phyloP scores from a whole-genome alignment of 1,284 basidiomycete species.

The Boletus albobrunnescens region DNA sequence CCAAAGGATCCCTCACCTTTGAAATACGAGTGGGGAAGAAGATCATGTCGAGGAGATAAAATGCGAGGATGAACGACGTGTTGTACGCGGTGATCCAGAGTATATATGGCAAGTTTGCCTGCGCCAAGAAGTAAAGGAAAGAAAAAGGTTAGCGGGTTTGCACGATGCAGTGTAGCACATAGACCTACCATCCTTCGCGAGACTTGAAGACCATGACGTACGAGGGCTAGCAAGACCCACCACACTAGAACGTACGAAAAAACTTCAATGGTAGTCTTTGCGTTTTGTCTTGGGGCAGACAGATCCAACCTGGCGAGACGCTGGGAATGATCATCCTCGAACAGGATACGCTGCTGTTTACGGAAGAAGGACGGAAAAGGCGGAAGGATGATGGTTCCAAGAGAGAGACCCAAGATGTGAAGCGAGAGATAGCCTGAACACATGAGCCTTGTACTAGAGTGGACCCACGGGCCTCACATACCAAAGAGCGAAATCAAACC shows the following conservation, averaged over 20 bases:
- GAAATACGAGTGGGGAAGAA: constrained; percentile 52
- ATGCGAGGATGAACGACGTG: constrained; percentile 78
- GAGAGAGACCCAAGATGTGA: constrained; percentile 81
- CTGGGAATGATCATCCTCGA: constrained; percentile 9
- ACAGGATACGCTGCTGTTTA: constrained; percentile 36
- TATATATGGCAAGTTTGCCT: constrained; percentile 89
- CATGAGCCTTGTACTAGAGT: background rate
- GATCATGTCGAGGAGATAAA: constrained; percentile 71
- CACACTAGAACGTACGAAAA: constrained; percentile 74
- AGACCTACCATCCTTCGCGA: constrained; percentile 73
- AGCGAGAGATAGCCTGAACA: constrained; percentile 84
- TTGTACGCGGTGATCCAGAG: constrained; percentile 92
- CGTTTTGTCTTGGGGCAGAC: constrained; percentile 48
- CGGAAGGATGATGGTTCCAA: constrained; percentile 79
- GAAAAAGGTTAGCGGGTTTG: background rate
- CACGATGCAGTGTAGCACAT: background rate
- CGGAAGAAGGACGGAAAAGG: constrained; percentile 71
- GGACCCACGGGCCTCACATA: constrained; percentile 31
- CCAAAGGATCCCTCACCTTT: constrained; percentile 28
- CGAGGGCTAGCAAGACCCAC: constrained; percentile 62
- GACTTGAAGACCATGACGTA: constrained; percentile 44
- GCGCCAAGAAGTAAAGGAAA: background rate
- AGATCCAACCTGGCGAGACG: constrained; percentile 18
- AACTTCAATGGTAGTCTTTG: constrained; percentile 72
- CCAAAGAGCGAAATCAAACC: constrained; percentile 76